Evolutionary conservation across 2,329 filamentous ascomycete genomes (phyloP), one percentile per base, ranked within the genome.

Genomic region (Exophiala aquamarina): DNA sequence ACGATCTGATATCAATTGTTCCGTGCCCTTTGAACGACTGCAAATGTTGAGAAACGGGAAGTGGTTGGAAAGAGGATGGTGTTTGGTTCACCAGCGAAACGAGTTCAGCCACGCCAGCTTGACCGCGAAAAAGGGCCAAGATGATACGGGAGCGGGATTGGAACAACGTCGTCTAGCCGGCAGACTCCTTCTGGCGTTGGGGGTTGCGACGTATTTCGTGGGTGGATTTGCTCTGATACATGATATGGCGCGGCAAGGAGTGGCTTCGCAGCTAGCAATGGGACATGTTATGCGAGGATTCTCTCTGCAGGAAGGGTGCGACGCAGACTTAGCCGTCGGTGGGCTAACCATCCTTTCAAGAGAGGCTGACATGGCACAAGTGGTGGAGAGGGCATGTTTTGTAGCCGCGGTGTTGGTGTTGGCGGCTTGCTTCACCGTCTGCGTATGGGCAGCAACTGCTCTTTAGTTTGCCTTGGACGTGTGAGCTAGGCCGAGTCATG

Each of bases 141-240:
- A 20, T 20, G 32, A 44, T 26, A 17, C 19, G 18, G 11, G 34
- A 32, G 39, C 19, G 21, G 15, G 31, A 21, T 15, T 47, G 11
- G 19, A 20, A 15, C 28, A 36, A 35, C 52, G 52, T 39, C 45
- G 46, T 29, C 28, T 29, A 26, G 50, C 52, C 47, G 52, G 49
- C 11, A 34, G 21, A 35, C 14, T 52, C 10, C 44, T 55, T 11
- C 31, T 55, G 42, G 42, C 38, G 36, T 23, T 43, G 18, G 35
- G 21, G 9, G 41, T 32, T 18, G 37, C 35, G 13, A 47, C 47
- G 14, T 55, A 45, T 15, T 32, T 47, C 28, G 29, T 52, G 15
- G 52, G 52, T 26, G 52, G 52, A 20, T 55, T 52, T 32, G 38
- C 43, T 28, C 23, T 55, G 49, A 41, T 47, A 39, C 45, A 53